Evolutionary conservation across 495 filamentous ascomycete genomes (phyloP), one percentile per base, ranked within the genome.

Genomic region (Parachaetomium inaequale): DNA sequence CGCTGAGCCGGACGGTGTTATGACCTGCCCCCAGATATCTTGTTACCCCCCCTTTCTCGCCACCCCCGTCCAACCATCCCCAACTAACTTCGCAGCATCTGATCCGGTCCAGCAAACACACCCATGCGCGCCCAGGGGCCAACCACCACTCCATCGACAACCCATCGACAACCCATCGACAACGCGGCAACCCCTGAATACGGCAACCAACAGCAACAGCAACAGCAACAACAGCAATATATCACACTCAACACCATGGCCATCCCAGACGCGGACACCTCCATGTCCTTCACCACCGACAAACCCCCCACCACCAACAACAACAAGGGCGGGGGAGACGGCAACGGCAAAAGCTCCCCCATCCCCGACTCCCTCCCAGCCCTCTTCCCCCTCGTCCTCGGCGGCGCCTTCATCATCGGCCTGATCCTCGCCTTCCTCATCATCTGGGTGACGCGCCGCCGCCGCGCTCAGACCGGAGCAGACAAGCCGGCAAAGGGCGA

Each of bases 401-500:
- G 54, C 26, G 36, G 45, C 38, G 45, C 58, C 26, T 57, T 61
- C 45, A 25, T 58, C 36, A 6, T 67, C 36, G 46, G 49, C 34
- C 32, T 31, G 19, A 11, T 40, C 29, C 21, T 67, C 29, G 62
- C 43, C 43, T 34, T 64, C n/a, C 45, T 67, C 17, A 21, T 56
- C 43, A 36, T 64, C 28, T 64, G 52, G 45, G 32, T 64, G 4
- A 55, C 51, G 11, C 61, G 57, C 34, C 65, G 61, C 34, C 61
- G 64, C 26, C 7, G 25, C 45, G 31, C 10, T 4, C 17, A 8
- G 12, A 7, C 42, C 42, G 19, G 3, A 4, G 42, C 26, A 29
- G 56, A 4, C n/a, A n/a, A n/a, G n/a, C n/a, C 29, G 45, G 28
- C 43, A 3, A 19, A 12, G n/a, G 57, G 34, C 11, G 46, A 59